Percentiles rank a stretch among this genome's conserved stretches.
Conservation (phyloP, 2,329 filamentous ascomycete genomes). For the Berkeleyomyces basicola region DNA sequence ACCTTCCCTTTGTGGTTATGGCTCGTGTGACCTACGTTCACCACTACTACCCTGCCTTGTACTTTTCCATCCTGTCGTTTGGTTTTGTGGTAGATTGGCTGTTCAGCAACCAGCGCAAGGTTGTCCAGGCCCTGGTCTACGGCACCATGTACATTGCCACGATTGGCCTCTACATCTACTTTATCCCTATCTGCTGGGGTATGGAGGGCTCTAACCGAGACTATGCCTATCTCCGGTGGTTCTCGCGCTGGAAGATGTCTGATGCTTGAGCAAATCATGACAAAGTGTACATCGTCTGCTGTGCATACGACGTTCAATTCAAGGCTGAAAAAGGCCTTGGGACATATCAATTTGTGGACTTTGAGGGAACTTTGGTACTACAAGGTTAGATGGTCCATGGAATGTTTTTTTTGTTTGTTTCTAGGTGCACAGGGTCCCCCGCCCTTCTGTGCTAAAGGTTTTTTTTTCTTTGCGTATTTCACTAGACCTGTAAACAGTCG, state of each 20-base stretch:
- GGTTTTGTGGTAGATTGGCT: constrained; percentile 84
- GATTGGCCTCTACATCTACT: constrained; percentile 72
- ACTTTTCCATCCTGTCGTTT: constrained; percentile 82
- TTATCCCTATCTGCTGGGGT: constrained; percentile 89
- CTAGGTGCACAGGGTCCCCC: background rate
- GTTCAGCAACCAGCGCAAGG: constrained; percentile 47
- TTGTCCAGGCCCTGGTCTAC: constrained; percentile 53
- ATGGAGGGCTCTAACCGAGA: constrained; percentile 75
- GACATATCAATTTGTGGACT: background rate
- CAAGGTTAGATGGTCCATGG: background rate
- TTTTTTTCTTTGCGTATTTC: constrained; percentile 1
- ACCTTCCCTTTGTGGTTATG: constrained; percentile 92
- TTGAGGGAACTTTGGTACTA: background rate
- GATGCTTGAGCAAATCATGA: constrained; percentile 25
- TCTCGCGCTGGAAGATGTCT: constrained; percentile 68
- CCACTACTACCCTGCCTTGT: constrained; percentile 96
- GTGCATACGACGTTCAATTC: background rate
- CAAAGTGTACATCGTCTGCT: background rate
- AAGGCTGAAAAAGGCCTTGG: background rate
- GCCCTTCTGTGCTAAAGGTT: background rate
- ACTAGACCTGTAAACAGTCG: background rate
- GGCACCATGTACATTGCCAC: constrained; percentile 54
- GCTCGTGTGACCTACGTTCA: constrained; percentile 97
- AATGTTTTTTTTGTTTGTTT: background rate
- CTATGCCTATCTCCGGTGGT: constrained; percentile 90